Conservation (phyloP, 106 monocot genomes). For the Dendrobium chrysotoxum region DNA sequence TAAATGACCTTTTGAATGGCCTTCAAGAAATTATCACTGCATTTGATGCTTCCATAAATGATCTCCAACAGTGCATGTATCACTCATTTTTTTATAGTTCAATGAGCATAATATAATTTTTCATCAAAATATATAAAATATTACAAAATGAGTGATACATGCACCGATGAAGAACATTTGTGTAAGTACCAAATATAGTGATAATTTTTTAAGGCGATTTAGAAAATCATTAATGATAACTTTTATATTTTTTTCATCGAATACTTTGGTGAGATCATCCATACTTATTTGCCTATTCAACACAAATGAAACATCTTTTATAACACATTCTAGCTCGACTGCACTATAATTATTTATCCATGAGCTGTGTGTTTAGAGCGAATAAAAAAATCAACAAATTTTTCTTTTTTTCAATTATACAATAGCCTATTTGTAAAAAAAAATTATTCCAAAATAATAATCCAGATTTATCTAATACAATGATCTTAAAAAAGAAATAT, state of each 20-base stretch:
- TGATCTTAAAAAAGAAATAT: background rate
- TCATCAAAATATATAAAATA: too few relatives aligned
- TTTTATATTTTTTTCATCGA: slow-evolving; percentile 91
- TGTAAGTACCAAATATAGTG: slow-evolving; percentile 92
- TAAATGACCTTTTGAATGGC: slow-evolving; percentile 86
- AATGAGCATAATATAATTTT: background rate
- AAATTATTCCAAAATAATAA: background rate
- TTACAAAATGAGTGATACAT: slow-evolving; percentile 23
- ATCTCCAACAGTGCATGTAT: slow-evolving; percentile 86
- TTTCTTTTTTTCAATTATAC: too few relatives aligned
- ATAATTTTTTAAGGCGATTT: slow-evolving; percentile 61
- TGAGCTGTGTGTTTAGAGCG: slow-evolving; percentile 44
- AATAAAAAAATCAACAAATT: background rate
- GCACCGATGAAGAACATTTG: slow-evolving; percentile 83
- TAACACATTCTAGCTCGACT: slow-evolving; percentile 94
- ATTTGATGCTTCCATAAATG: slow-evolving; percentile 89
- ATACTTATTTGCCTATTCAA: slow-evolving; percentile 85
- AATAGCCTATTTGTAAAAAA: background rate
- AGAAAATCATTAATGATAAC: slow-evolving; percentile 94
- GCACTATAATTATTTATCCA: slow-evolving; percentile 94
- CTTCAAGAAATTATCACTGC: slow-evolving; percentile 80
- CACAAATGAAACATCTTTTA: slow-evolving; percentile 93
- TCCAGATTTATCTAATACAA: background rate
- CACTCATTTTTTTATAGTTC: background rate
- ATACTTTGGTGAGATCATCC: slow-evolving; percentile 87